Percentiles rank a stretch among this genome's conserved stretches.
Evolutionary conservation across 768 basidiomycete genomes (phyloP).

Genomic region (Mrakia frigida): DNA sequence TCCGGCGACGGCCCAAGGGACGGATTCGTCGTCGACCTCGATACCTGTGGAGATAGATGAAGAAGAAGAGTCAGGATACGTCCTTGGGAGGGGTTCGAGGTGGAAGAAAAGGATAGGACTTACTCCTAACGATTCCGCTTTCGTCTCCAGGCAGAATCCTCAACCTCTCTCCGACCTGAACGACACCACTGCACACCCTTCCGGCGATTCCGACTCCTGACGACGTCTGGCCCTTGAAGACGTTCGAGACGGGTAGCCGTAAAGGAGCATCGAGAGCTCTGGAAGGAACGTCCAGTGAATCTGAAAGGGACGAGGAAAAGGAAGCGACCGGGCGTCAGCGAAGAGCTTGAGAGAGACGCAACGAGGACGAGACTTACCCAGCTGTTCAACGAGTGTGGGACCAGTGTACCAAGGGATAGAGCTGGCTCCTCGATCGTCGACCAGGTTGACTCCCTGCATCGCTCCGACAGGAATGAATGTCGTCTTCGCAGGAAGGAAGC

Average conservation of each 20-base stretch:
- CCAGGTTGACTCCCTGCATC: slow-evolving; percentile 80
- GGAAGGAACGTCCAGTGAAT: slow-evolving; percentile 70
- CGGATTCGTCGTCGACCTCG: slow-evolving; percentile 68
- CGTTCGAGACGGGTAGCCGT: slow-evolving; percentile 86
- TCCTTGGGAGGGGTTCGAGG: background rate
- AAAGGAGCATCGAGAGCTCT: slow-evolving; percentile 71
- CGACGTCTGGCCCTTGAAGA: slow-evolving; percentile 82
- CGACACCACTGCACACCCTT: slow-evolving; percentile 74
- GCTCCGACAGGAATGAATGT: slow-evolving; percentile 85
- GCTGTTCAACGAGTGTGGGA: slow-evolving; percentile 70
- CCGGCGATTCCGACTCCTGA: slow-evolving; percentile 70
- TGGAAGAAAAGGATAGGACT: slow-evolving; percentile 32
- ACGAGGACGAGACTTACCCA: slow-evolving; percentile 54
- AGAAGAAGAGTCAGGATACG: slow-evolving; percentile 32
- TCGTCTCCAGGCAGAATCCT: slow-evolving; percentile 90
- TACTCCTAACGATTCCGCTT: slow-evolving; percentile 63
- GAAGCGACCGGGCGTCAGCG: background rate
- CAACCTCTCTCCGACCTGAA: slow-evolving; percentile 85
- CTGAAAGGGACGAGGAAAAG: slow-evolving; percentile 46
- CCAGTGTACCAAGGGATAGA: slow-evolving; percentile 76
- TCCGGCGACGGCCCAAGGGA: slow-evolving; percentile 85
- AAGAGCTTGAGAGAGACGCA: background rate
- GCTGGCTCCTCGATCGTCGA: slow-evolving; percentile 50
- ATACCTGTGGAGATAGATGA: slow-evolving; percentile 56
- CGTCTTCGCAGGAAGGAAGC: slow-evolving; percentile 72